Base-by-base conservation (phyloP, 176 grass and related monocot species). In the Ampelocalamus luodianensis region DNA sequence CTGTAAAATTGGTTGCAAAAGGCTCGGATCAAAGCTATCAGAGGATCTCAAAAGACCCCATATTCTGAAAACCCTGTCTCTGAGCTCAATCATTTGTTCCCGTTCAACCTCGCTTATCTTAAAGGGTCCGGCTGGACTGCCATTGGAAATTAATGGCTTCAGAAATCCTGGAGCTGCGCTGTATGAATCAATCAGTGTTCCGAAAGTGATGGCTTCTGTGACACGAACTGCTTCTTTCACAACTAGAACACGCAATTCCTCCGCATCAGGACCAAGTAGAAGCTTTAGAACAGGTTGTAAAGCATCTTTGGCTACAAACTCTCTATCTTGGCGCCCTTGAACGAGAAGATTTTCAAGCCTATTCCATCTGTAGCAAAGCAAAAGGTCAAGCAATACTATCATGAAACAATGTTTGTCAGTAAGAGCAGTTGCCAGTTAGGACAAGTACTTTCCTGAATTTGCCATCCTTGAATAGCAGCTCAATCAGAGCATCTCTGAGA, bases 321-420 rank as follows among this genome's bases (percentile, higher is more conserved):
- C 96, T 88, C 90, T 91, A 85, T 98, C 96, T 74, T 94, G 92
- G 23, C 89, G 85, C 45, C 96, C 96, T 89, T 98, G 96, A 68
- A 90, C 93, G 74, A 98, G 89, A 92, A 98, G 96, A 80, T 98
- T 98, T 86, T 98, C 96, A 87, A 98, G 93, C 87, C 96, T 95
- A 88, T 94, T 98, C 96, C 96, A 98, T 85, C 96, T 98, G 85
- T 81, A 90, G 37, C 34, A 60, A 77, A 14, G 20, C 42, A 78
- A 87, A 73, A 29, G 2, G 42, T 79, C n/a, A 92, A 85, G 14
- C n/a, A 69, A 48, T 32, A 40, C 40, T 78, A 72, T 61, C 40
- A 34, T 60, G 32, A 66, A 8, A 82, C 22, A 40, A 51, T 62
- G 37, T n/a, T 46, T 46, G 16, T 23, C 71, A 43, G 14, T 63